A percentile compares a stretch with the other conserved stretches of the same genome.
Evolutionary conservation across 164 flowering plant species (phyloP).

Genomic region (Piper longum): DNA sequence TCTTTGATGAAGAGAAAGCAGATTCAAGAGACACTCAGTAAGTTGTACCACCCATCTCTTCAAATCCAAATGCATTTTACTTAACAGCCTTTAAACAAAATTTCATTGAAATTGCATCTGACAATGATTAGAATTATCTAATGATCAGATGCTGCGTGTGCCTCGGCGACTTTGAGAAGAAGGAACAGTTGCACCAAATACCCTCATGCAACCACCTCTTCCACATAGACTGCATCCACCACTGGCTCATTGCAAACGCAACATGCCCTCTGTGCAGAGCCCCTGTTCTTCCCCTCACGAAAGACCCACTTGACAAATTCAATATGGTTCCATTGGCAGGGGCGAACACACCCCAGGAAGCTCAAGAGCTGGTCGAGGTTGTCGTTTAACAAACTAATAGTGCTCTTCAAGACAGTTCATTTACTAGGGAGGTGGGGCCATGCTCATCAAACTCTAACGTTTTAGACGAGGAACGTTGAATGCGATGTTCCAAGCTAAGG

Average conservation of each 20-base stretch:
- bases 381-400: background rate
- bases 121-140: conserved; percentile 7
- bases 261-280: conserved; percentile 85
- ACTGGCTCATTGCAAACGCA: conserved; percentile 55
- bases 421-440: background rate
- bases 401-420: background rate
- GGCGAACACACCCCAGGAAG: background rate
- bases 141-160: conserved; percentile 65
- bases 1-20: conserved; percentile 44
- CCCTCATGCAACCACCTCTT: conserved; percentile 71
- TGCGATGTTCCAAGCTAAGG: too few relatives aligned
- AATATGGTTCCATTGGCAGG: background rate
- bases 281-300: conserved; percentile 7
- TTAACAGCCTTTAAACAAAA: background rate
- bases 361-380: background rate
- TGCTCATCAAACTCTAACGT: background rate
- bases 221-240: conserved; percentile 61
- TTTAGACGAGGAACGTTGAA: background rate
- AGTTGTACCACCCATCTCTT: conserved; percentile 13
- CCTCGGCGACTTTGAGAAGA: conserved; percentile 67
- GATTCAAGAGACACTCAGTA: conserved; percentile 46
- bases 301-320: background rate
- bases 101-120: background rate
- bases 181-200: conserved; percentile 57
- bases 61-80: background rate